These are phyloP conservation scores for Barnettozyma siamensis DNA, from an alignment of 805 yeast species.

Conservation along the genomic window DNA sequence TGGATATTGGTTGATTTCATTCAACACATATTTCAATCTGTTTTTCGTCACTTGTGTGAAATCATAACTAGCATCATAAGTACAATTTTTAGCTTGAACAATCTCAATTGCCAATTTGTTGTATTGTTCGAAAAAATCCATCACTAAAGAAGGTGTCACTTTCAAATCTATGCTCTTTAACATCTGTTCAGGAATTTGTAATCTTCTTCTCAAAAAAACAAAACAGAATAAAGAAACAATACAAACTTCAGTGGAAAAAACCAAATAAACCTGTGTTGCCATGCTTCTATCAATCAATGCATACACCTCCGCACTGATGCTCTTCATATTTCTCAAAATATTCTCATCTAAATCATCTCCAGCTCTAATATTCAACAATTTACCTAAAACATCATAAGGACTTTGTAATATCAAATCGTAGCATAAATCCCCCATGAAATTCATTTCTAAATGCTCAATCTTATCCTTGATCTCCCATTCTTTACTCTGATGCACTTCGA, in stretches of 20 bases:
- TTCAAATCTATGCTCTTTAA: constrained; percentile 4
- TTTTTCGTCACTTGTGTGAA: background rate
- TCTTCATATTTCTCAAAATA: background rate
- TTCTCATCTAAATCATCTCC: background rate
- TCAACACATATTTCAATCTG: background rate
- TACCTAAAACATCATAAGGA: constrained; percentile 11
- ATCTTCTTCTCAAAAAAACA: constrained; percentile 1
- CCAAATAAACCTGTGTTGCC: constrained; percentile 14
- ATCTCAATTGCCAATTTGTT: background rate
- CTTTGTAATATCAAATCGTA: constrained; percentile 19
- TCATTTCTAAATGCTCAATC: constrained; percentile 13
- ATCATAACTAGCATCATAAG: background rate
- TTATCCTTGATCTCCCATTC: constrained; percentile 16
- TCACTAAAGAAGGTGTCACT: background rate
- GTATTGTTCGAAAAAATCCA: constrained; percentile 3
- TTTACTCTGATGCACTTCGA: constrained; percentile 2
- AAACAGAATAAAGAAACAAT: constrained; percentile 7
- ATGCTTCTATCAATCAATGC: constrained; percentile 6
- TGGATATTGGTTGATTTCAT: background rate
- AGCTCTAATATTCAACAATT: background rate
- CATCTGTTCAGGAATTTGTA: constrained; percentile 13
- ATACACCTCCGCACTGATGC: background rate
- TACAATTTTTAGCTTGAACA: background rate
- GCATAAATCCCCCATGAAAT: constrained; percentile 20
- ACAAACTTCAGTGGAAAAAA: constrained; percentile 10